These are phyloP conservation scores for Kalmusia sp. DNA, from an alignment of 2,329 filamentous ascomycete species.

Conservation along the genomic window DNA sequence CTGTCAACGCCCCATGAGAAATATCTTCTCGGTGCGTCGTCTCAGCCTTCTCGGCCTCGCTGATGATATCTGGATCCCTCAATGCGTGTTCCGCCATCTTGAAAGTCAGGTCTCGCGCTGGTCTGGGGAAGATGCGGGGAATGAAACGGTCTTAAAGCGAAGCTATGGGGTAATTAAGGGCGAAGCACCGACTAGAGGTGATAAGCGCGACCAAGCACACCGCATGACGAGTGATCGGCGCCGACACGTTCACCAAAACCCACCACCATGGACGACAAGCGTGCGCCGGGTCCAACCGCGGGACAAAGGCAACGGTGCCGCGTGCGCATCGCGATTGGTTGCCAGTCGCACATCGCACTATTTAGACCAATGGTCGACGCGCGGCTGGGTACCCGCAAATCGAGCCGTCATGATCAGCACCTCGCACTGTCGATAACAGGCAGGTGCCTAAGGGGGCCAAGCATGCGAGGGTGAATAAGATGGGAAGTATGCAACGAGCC, in stretches of 20 bases:
- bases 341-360: background rate
- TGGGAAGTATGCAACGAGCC: background rate
- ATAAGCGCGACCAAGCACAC: slow-evolving; percentile 6
- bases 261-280: background rate
- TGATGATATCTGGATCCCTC: slow-evolving; percentile 15
- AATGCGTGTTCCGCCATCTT: slow-evolving; percentile 13
- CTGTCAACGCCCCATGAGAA: slow-evolving; percentile 24
- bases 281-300: background rate
- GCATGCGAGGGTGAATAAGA: slow-evolving; percentile 1
- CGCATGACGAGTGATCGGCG: background rate
- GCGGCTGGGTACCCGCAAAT: background rate
- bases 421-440: background rate
- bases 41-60: slow-evolving; percentile 20
- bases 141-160: background rate
- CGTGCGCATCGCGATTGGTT: background rate
- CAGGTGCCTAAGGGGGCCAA: slow-evolving; percentile 5
- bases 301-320: slow-evolving; percentile 3
- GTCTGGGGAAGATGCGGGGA: background rate
- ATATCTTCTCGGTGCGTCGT: slow-evolving; percentile 15
- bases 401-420: slow-evolving; percentile 12
- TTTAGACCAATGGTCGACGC: background rate
- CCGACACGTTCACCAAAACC: background rate
- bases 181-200: background rate
- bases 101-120: background rate
- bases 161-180: background rate